Conservation (phyloP, 441 rosid genomes). For the Hura crepitans region DNA sequence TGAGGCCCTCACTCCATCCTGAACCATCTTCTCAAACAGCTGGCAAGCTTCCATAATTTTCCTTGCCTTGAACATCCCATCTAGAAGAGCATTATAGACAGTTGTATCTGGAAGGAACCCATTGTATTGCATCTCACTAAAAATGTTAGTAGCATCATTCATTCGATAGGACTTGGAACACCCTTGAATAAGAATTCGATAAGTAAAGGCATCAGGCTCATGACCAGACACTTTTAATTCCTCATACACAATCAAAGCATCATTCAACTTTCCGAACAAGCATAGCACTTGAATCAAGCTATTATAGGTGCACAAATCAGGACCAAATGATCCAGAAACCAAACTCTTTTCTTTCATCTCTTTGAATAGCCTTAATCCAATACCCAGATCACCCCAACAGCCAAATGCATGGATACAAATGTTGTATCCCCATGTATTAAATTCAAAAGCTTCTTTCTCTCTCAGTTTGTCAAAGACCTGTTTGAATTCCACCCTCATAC, state of each 20-base stretch:
- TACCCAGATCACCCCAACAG: conserved; percentile 65
- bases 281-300: conserved; percentile 70
- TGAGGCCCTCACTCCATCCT: conserved; percentile 71
- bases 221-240: conserved; percentile 80
- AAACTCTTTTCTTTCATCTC: conserved; percentile 61
- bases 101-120: conserved; percentile 57
- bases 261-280: conserved; percentile 62
- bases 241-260: conserved; percentile 63
- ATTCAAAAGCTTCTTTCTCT: conserved; percentile 38
- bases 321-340: conserved; percentile 39
- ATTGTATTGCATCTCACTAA: conserved; percentile 65
- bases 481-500: conserved; percentile 55
- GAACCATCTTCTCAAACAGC: conserved; percentile 80
- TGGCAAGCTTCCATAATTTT: conserved; percentile 73
- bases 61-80: conserved; percentile 79
- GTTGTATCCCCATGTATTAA: conserved; percentile 65
- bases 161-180: conserved; percentile 62
- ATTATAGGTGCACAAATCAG: conserved; percentile 84
- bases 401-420: conserved; percentile 83
- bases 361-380: conserved; percentile 59
- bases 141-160: conserved; percentile 56
- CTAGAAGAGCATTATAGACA: conserved; percentile 65
- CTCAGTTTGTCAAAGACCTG: conserved; percentile 46
- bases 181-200: conserved; percentile 65
- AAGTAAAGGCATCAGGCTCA: conserved; percentile 73